Conservation (phyloP, 2,329 filamentous ascomycete species). For the Fonsecaea monophora region DNA sequence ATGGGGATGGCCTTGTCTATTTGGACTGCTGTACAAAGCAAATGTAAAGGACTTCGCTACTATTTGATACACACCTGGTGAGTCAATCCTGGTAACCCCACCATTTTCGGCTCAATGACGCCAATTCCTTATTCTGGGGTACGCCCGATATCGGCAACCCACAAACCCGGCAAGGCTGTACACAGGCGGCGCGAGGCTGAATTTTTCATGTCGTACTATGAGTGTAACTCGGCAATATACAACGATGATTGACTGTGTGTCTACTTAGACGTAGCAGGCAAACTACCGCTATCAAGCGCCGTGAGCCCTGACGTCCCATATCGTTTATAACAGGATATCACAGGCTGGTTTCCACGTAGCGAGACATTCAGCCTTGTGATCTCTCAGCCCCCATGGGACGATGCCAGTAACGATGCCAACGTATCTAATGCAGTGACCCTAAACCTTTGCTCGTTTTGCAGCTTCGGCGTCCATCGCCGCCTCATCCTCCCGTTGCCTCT, state of each 20-base stretch:
- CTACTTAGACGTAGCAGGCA: neutral
- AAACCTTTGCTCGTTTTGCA: conserved; percentile 35
- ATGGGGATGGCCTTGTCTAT: neutral
- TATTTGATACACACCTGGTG: neutral
- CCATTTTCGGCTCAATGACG: neutral
- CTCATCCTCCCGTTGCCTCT: conserved; percentile 37
- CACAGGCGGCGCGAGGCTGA: neutral
- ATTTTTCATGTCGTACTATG: neutral
- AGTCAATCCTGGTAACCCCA: neutral
- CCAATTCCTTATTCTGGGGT: conserved; percentile 9
- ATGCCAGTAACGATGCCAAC: neutral
- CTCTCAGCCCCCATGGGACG: neutral
- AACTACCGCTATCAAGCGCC: neutral
- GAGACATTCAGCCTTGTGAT: neutral
- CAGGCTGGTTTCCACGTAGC: neutral
- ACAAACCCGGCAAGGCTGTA: neutral
- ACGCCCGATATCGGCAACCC: conserved; percentile 12
- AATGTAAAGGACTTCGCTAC: neutral
- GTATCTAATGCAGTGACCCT: neutral
- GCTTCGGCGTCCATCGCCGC: conserved; percentile 35
- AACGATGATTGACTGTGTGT: neutral
- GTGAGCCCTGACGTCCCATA: neutral
- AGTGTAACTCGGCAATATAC: neutral
- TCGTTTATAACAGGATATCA: neutral
- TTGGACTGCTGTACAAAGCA: neutral